These are phyloP conservation scores for Colletotrichum lentis DNA, from an alignment of 2,329 filamentous ascomycete genomes.

Conservation along the genomic window DNA sequence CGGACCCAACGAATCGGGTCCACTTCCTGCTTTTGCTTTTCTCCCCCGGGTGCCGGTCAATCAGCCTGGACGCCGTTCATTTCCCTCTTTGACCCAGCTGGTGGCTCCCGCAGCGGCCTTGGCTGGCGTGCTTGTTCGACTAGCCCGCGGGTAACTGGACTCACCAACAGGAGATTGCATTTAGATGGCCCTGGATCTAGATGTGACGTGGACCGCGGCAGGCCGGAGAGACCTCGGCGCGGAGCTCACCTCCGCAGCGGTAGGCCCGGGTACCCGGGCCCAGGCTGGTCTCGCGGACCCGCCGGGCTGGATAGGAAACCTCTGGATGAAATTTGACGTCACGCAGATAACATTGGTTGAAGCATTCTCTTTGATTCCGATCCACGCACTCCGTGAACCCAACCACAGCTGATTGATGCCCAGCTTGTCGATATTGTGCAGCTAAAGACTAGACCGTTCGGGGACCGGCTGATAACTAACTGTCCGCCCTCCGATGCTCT, in stretches of 20 bases:
- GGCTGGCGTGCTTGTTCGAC: neutral
- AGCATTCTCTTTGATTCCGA: neutral
- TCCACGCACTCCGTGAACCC: too few species aligned
- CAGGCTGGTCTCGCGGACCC: neutral
- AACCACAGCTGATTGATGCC: neutral
- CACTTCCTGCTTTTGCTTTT: neutral
- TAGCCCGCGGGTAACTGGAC: neutral
- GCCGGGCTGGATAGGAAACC: conserved; percentile 2
- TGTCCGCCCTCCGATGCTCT: neutral
- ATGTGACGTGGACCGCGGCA: too few species aligned
- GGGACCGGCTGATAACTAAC: neutral
- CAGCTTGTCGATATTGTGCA: neutral
- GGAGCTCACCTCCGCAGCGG: conserved; percentile 14
- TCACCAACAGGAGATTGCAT: neutral
- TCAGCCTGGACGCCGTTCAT: neutral
- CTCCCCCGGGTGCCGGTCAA: neutral
- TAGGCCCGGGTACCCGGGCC: too few species aligned
- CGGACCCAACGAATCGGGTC: conserved; percentile 9
- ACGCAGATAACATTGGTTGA: neutral
- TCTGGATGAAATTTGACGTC: conserved; percentile 6
- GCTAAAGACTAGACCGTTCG: neutral
- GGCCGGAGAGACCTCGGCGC: neutral
- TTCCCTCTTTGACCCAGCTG: neutral
- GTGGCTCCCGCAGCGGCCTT: conserved; percentile 2
- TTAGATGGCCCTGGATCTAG: neutral